phyloP scores from a whole-genome alignment of 305 asterid genomes.

The Vinca major region DNA sequence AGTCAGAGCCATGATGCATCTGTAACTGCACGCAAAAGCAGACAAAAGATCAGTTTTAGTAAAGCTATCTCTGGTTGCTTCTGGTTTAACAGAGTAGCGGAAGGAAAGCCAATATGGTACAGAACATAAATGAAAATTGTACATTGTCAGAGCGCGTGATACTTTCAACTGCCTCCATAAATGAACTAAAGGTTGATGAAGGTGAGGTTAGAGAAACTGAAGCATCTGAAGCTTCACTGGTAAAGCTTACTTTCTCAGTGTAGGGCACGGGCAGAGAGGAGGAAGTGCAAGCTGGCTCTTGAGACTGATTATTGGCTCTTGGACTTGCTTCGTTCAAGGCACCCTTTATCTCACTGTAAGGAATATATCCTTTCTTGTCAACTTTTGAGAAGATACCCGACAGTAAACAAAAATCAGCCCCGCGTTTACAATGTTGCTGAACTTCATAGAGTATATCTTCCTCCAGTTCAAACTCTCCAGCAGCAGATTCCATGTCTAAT shows the following conservation, averaged over 20 bases:
- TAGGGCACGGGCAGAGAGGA: neutral
- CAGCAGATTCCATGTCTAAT: slow-evolving; percentile 60
- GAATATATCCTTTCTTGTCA: slow-evolving; percentile 46
- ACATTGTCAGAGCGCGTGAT: slow-evolving; percentile 23
- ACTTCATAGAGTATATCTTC: slow-evolving; percentile 39
- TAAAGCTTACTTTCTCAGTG: slow-evolving; percentile 20
- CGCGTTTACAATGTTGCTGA: slow-evolving; percentile 35
- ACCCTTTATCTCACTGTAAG: slow-evolving; percentile 43
- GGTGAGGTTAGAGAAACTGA: slow-evolving; percentile 23
- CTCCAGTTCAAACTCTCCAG: slow-evolving; percentile 73
- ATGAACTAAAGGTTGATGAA: slow-evolving; percentile 13
- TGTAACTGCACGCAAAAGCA: slow-evolving; percentile 9
- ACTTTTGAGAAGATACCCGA: slow-evolving; percentile 38
- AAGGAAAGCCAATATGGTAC: slow-evolving; percentile 6
- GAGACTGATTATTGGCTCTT: slow-evolving; percentile 2
- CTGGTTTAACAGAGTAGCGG: slow-evolving; percentile 1
- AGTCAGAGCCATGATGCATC: slow-evolving; percentile 22
- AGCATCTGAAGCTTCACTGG: slow-evolving; percentile 22
- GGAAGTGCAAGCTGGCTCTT: slow-evolving; percentile 9
- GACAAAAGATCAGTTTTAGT: neutral
- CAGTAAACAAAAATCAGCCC: slow-evolving; percentile 40
- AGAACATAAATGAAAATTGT: slow-evolving; percentile 14
- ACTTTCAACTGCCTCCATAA: slow-evolving; percentile 21
- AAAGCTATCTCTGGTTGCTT: neutral
- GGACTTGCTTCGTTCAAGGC: slow-evolving; percentile 7